Evolutionary conservation across 2,329 filamentous ascomycete genomes (phyloP), one percentile per base, ranked within the genome.

Genomic region (Paecilomyces sp.): DNA sequence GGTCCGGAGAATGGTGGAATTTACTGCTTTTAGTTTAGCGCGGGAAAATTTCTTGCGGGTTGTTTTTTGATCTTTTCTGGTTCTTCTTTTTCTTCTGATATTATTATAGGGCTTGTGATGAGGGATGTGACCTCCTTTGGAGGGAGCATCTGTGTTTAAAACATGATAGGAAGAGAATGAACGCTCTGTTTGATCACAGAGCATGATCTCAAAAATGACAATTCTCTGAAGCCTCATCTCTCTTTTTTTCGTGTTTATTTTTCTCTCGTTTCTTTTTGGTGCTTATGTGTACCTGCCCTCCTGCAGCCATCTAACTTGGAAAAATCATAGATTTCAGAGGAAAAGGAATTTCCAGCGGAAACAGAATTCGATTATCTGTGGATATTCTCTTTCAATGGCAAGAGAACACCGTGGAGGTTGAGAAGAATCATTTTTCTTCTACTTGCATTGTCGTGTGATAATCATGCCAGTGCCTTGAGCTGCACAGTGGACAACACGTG

Each of bases 91-190:
- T 61, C 63, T 64, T 60, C 55, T 54, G 62, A 60, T 28, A 28
- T 55, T 62, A 63, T 63, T 61, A 66, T 61, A 65, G 62, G 73
- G 75, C 74, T 73, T 65, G 70, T 79, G 76, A 78, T 78, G 76
- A 79, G 75, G 66, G 68, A 63, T 67, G 70, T 73, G 69, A 58
- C 55, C n/a, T 47, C 18, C 41, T 47, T 4, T 47, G 41, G n/a
- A 47, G 41, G 34, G 18, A 56, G 60, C 52, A 57, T 63, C 56
- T 67, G 73, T 68, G 65, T 66, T 64, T 61, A 61, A 60, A 58
- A 66, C 72, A 75, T 74, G 75, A 79, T 78, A 79, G 76, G 76
- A 79, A 79, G 76, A 79, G 76, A 76, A 75, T 79, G 76, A 79
- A 60, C 62, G 60, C 68, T 74, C 70, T 66, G 60, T 22, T 56